Conservation (phyloP, 2,329 filamentous ascomycete genomes). For the Talaromyces amestolkiae region DNA sequence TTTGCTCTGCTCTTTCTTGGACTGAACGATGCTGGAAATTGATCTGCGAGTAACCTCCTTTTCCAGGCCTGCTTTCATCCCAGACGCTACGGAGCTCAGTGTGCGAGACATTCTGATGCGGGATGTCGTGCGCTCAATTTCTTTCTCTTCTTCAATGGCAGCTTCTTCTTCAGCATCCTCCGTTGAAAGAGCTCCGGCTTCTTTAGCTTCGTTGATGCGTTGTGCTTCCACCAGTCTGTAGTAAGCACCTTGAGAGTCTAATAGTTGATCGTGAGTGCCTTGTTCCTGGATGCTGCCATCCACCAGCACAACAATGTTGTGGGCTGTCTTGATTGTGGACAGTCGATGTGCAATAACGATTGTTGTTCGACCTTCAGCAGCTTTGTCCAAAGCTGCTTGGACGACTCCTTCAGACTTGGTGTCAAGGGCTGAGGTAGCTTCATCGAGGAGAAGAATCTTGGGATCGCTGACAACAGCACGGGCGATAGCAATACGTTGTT, state of each 20-base stretch:
- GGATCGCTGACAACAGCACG: constrained; percentile 87
- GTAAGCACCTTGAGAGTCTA: constrained; percentile 71
- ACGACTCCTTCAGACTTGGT: constrained; percentile 94
- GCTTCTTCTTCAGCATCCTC: constrained; percentile 29
- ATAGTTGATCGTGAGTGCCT: constrained; percentile 77
- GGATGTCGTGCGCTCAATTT: constrained; percentile 34
- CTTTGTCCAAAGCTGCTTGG: constrained; percentile 85
- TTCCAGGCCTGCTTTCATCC: constrained; percentile 25
- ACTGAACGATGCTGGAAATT: constrained; percentile 68
- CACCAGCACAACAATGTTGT: constrained; percentile 94
- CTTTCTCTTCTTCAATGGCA: constrained; percentile 32
- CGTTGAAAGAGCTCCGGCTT: constrained; percentile 31
- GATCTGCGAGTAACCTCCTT: constrained; percentile 54
- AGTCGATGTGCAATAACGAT: constrained; percentile 95
- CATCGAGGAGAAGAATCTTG: constrained; percentile 87
- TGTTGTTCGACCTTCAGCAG: constrained; percentile 81
- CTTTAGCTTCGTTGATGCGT: constrained; percentile 63
- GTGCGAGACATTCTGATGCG: constrained; percentile 26
- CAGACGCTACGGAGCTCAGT: constrained; percentile 29
- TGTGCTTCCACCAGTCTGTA: constrained; percentile 85
- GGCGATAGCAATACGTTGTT: constrained; percentile 94
- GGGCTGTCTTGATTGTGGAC: constrained; percentile 88
- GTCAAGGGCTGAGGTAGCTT: constrained; percentile 90
- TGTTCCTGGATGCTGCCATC: constrained; percentile 86
- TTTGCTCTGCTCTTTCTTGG: constrained; percentile 52